Evolutionary conservation across 169 alveolate species (phyloP), one percentile per base, ranked within the genome.

Genomic region (Eimeria brunetti): DNA sequence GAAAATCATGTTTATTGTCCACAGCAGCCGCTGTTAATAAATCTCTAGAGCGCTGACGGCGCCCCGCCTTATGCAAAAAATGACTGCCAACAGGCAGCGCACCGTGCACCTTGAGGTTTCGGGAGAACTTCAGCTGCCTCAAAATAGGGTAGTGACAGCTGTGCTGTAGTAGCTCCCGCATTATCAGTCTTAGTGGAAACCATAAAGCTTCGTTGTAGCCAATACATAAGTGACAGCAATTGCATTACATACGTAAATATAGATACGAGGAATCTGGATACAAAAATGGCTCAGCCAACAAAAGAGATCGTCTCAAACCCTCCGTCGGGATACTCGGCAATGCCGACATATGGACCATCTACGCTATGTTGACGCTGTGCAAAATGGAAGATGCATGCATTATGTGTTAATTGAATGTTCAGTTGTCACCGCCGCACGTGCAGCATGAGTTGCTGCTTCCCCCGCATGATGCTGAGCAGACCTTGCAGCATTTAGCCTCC

Each of bases 391-490:
- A 11, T 20, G 60, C 56, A 58, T 58, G 80, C 41, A 85, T 38
- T 60, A 44, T 53, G n/a, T 69, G 75, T 62, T 16, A 33, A 58
- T 22, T 16, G 58, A 60, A 38, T 27, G 80, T 20, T 60, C 60
- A 85, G 51, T 85, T 85, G 78, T 69, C 78, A 6, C 80, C 78
- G 60, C 78, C 24, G 60, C 91, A 85, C 16, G 80, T 60, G 60
- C 91, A 62, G 95, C 95, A 91, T 16, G 73, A 75, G 18, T 91
- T 80, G 73, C 69, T 41, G 60, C 85, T 71, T 58, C 91, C 95
- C 27, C 95, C 95, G 64, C 95, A 91, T n/a, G 83, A 41, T 18
- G 86, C 62, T 18, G 90, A 56, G 91, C 95, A 91, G 30, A 60
- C 90, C 9, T 36, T 64, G 91, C 95, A 91, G 91, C 95, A 60